phyloP scores from a whole-genome alignment of 495 filamentous ascomycete genomes.

The Geoglossum glabrum region DNA sequence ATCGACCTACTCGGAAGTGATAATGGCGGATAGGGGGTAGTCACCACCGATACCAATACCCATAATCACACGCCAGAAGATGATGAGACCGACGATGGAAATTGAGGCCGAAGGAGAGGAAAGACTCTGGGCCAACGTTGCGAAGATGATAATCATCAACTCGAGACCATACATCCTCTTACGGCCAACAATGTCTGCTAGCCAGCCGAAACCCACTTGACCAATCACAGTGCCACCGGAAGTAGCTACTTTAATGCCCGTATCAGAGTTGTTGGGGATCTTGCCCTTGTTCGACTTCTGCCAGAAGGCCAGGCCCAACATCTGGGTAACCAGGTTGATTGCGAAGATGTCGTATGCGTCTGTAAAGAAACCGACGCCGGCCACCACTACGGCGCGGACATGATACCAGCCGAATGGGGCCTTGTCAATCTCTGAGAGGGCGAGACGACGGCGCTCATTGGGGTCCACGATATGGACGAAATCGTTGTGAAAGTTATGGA shows the following conservation, averaged over 20 bases:
- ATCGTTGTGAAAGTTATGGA: conserved; percentile 45
- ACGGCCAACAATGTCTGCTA: conserved; percentile 62
- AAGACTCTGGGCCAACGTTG: conserved; percentile 59
- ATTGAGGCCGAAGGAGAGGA: conserved; percentile 45
- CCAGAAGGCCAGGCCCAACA: conserved; percentile 61
- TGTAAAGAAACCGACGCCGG: conserved; percentile 74
- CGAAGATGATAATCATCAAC: conserved; percentile 71
- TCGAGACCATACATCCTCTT: conserved; percentile 81
- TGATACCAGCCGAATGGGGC: conserved; percentile 68
- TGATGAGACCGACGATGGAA: conserved; percentile 52
- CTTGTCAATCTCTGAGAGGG: conserved; percentile 61
- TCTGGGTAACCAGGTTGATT: conserved; percentile 37
- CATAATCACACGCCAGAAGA: conserved; percentile 85
- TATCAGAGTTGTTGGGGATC: conserved; percentile 46
- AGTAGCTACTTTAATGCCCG: conserved; percentile 77
- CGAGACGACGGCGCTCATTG: conserved; percentile 52
- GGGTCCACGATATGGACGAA: conserved; percentile 46
- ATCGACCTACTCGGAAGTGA: conserved; percentile 48
- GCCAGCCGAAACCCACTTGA: conserved; percentile 60
- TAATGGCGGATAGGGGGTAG: conserved; percentile 69
- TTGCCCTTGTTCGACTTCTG: conserved; percentile 18
- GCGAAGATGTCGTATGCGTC: conserved; percentile 70
- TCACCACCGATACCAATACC: conserved; percentile 72
- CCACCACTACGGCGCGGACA: conserved; percentile 51
- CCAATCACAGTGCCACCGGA: conserved; percentile 73